Conservation (phyloP, 306 rosid species). For the Corylus heterophylla region DNA sequence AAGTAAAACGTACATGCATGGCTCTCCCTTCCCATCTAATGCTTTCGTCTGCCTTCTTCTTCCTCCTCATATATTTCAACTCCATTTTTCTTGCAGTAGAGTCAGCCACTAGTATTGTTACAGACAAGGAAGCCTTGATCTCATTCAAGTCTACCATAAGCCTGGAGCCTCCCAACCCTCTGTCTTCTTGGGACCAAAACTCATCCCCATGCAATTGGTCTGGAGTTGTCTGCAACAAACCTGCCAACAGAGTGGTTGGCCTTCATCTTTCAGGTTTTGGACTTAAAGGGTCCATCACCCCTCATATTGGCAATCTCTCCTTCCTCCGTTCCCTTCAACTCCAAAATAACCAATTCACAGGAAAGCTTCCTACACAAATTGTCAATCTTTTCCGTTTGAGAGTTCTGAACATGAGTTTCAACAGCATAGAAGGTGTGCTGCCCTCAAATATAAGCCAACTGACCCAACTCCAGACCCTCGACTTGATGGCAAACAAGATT, state of each 20-base stretch:
- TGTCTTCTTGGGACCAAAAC: slow-evolving; percentile 47
- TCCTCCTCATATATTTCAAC: slow-evolving; percentile 2
- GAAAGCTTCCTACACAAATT: slow-evolving; percentile 55
- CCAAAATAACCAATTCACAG: slow-evolving; percentile 46
- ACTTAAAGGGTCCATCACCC: slow-evolving; percentile 50
- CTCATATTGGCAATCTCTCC: slow-evolving; percentile 55
- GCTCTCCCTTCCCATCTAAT: slow-evolving; percentile 15
- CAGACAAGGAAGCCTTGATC: slow-evolving; percentile 64
- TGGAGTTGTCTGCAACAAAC: slow-evolving; percentile 52
- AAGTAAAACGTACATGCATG: slow-evolving; percentile 31
- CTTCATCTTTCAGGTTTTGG: slow-evolving; percentile 50
- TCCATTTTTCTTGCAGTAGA: slow-evolving; percentile 25
- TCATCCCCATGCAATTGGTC: slow-evolving; percentile 68
- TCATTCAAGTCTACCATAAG: slow-evolving; percentile 47
- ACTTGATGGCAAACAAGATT: slow-evolving; percentile 47
- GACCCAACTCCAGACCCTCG: slow-evolving; percentile 47
- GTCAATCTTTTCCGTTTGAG: slow-evolving; percentile 36
- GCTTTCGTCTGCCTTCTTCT: slow-evolving; percentile 21
- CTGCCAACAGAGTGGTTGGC: slow-evolving; percentile 42
- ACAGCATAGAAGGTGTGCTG: slow-evolving; percentile 44
- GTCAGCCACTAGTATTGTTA: slow-evolving; percentile 39
- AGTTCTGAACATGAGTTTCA: slow-evolving; percentile 57
- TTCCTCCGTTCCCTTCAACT: slow-evolving; percentile 52
- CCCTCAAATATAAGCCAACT: slow-evolving; percentile 48
- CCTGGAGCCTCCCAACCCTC: slow-evolving; percentile 22